These are phyloP conservation scores for Astrephomene gubernaculifera DNA, from an alignment of 139 green algal genomes.

Conservation along the genomic window DNA sequence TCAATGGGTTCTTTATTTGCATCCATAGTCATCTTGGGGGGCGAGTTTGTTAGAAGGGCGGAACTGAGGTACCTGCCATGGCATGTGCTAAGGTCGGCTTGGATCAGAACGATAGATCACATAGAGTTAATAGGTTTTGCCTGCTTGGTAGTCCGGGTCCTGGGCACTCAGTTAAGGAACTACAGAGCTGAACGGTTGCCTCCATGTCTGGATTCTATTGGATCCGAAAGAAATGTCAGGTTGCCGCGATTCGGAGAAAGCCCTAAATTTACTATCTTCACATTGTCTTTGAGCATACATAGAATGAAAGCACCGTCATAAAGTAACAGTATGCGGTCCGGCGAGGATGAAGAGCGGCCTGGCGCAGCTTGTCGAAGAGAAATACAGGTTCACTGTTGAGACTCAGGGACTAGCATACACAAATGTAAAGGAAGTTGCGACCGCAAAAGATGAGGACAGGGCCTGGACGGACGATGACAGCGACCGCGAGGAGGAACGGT, in stretches of 20 bases:
- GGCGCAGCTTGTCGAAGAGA: slow-evolving; percentile 17
- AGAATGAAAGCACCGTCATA: neutral
- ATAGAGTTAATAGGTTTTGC: no score
- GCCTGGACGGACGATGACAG: slow-evolving; percentile 31
- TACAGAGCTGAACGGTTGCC: no score
- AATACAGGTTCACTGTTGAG: slow-evolving; percentile 14
- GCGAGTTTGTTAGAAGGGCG: no score
- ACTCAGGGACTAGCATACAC: slow-evolving; percentile 21
- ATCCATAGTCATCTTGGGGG: no score
- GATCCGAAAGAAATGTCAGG: neutral
- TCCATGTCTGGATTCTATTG: neutral
- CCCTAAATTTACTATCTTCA: neutral
- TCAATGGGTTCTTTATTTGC: neutral
- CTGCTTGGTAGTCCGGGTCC: no score
- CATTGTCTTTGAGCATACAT: neutral
- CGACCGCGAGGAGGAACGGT: slow-evolving; percentile 1
- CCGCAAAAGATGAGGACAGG: neutral
- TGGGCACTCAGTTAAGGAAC: no score
- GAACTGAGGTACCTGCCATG: no score
- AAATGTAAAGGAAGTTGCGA: neutral
- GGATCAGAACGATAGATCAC: no score
- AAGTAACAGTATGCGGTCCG: neutral
- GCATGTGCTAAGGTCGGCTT: no score
- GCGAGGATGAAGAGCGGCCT: slow-evolving; percentile 6
- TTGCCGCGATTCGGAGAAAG: neutral